Evolutionary conservation across 805 yeast genomes (phyloP).

Genomic region (Yamadazyma phyllophila): DNA sequence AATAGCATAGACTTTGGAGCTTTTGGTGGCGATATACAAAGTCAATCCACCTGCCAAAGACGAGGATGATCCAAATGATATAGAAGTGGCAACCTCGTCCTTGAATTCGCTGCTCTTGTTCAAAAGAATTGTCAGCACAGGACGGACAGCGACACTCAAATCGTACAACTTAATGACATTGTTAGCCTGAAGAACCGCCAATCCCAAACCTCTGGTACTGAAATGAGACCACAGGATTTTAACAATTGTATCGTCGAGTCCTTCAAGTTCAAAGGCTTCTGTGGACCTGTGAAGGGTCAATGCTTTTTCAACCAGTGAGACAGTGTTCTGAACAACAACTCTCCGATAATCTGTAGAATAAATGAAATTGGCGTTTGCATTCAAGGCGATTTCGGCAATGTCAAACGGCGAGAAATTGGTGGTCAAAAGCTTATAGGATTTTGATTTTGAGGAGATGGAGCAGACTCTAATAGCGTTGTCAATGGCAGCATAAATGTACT

Average conservation of each 20-base stretch:
- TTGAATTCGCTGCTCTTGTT: conserved; percentile 8
- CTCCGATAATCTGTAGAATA: conserved; percentile 19
- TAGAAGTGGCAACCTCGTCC: conserved; percentile 20
- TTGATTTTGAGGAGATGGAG: conserved; percentile 18
- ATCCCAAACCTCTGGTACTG: conserved; percentile 16
- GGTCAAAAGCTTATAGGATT: conserved; percentile 19
- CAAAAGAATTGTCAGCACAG: conserved; percentile 15
- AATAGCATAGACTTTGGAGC: conserved; percentile 23
- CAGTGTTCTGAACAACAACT: conserved; percentile 10
- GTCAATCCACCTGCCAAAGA: conserved; percentile 27
- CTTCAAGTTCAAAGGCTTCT: conserved; percentile 16
- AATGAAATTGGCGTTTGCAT: conserved; percentile 40
- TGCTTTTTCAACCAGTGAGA: conserved; percentile 3
- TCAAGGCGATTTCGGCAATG: conserved; percentile 34
- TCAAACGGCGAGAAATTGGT: conserved; percentile 16
- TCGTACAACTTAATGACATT: conserved; percentile 15
- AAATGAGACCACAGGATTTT: conserved; percentile 28
- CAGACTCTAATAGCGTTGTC: conserved; percentile 32
- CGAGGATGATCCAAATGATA: conserved; percentile 27
- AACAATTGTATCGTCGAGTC: conserved; percentile 15
- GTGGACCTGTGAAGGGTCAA: conserved; percentile 4
- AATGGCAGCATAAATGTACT: conserved; percentile 31
- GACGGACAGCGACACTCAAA: conserved; percentile 1
- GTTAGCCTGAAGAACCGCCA: conserved; percentile 24
- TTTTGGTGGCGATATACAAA: conserved; percentile 24